Conservation (phyloP, 768 basidiomycete genomes). For the Hirschioporus abietinus region DNA sequence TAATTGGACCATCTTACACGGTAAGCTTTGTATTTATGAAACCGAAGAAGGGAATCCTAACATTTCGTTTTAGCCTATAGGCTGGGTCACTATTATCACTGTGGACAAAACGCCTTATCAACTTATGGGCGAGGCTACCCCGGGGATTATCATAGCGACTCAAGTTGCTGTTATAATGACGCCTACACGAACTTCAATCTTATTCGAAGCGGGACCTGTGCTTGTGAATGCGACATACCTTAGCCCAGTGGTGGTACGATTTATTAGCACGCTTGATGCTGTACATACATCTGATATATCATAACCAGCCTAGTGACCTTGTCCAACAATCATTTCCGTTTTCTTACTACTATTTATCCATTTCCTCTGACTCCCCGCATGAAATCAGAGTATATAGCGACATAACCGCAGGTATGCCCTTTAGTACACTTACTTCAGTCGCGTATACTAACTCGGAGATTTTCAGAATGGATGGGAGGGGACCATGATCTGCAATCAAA, state of each 20-base stretch:
- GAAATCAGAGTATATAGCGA: slow-evolving; percentile 53
- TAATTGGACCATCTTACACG: too few relatives aligned
- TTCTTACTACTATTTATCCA: slow-evolving; percentile 49
- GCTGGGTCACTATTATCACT: too few relatives aligned
- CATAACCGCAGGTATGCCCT: slow-evolving; percentile 40
- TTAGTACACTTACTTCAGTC: slow-evolving; percentile 45
- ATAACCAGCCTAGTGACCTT: slow-evolving; percentile 46
- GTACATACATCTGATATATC: background rate
- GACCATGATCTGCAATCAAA: slow-evolving; percentile 43
- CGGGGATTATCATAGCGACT: background rate
- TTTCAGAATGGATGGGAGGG: slow-evolving; percentile 42
- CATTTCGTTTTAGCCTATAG: too few relatives aligned
- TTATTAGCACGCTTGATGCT: too few relatives aligned
- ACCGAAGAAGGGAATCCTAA: too few relatives aligned
- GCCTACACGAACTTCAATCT: slow-evolving; percentile 59
- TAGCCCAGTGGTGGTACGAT: slow-evolving; percentile 62
- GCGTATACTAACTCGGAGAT: slow-evolving; percentile 28
- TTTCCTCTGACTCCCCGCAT: slow-evolving; percentile 38
- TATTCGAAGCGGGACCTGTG: slow-evolving; percentile 56
- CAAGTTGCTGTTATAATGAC: slow-evolving; percentile 31
- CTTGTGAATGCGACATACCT: slow-evolving; percentile 58
- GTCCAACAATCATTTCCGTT: slow-evolving; percentile 60
- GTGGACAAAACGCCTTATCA: too few relatives aligned
- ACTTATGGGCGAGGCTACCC: too few relatives aligned
- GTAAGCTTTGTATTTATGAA: too few relatives aligned